Percentiles rank a stretch among this genome's conserved stretches.
Conservation (phyloP, 768 basidiomycete genomes). For the Strobilomyces confusus region DNA sequence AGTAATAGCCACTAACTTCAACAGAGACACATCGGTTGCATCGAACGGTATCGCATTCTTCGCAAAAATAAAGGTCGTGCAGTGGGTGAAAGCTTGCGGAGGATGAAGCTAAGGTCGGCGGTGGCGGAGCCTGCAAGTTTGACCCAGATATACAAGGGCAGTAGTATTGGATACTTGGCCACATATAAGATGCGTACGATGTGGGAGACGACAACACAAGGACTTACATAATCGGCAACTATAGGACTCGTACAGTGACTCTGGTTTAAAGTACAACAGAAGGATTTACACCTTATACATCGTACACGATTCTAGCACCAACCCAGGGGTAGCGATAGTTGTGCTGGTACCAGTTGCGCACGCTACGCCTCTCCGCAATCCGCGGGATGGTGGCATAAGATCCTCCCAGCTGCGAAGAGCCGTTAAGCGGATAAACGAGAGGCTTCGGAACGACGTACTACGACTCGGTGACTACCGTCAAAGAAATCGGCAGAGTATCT, state of each 20-base stretch:
- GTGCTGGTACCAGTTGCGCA: conserved; percentile 91
- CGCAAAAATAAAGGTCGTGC: conserved; percentile 90
- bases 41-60: conserved; percentile 94
- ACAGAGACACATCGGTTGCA: conserved; percentile 90
- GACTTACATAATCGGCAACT: conserved; percentile 11
- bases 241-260: no score
- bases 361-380: conserved; percentile 65
- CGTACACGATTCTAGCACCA: conserved; percentile 67
- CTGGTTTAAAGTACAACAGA: no score
- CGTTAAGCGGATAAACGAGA: not conserved
- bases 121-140: conserved; percentile 52
- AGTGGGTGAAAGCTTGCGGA: conserved; percentile 80
- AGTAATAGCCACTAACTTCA: conserved; percentile 97
- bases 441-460: conserved; percentile 51
- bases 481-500: conserved; percentile 89
- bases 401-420: conserved; percentile 68
- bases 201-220: not conserved
- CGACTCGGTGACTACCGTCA: conserved; percentile 80
- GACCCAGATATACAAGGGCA: conserved; percentile 62
- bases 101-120: conserved; percentile 73
- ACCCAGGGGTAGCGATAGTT: conserved; percentile 91
- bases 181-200: conserved; percentile 27
- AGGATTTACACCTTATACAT: conserved; percentile 25
- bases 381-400: conserved; percentile 85
- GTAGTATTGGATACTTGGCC: conserved; percentile 56